Base-by-base conservation (phyloP, 1,284 basidiomycete species). In the Malassezia cuniculi region DNA sequence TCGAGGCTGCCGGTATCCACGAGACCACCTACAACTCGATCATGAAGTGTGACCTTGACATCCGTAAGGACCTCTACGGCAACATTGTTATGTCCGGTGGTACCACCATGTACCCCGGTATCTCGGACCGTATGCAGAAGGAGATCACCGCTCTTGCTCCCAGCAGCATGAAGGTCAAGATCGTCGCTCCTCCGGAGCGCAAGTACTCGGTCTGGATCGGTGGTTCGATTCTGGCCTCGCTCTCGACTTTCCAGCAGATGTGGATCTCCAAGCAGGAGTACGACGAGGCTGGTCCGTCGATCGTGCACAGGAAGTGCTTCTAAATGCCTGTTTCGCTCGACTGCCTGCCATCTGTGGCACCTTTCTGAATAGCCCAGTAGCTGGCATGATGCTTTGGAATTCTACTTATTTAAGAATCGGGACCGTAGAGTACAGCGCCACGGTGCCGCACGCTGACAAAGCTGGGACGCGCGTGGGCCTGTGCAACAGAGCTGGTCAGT, bases 81-180 rank as follows among this genome's bases (percentile, higher is more conserved):
- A 89, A 89, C 72, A 80, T 93, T 53, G 85, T 90, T 66, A 78
- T 93, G 62, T 90, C 85, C 39, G 87, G 87, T 69, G 86, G 87
- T 71, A 87, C 84, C 50, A 93, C 86, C 64, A 90, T 93, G 86
- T 90, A 86, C 80, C 82, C 85, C 52, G 87, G 87, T 75, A 87
- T 93, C 62, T 69, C 85, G 60, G 87, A 94, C 73, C 82, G 89
- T 67, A 90, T 94, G 85, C 85, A 89, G 75, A 90, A 89, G 76
- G 89, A 94, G 74, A 77, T 95, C 68, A 84, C 83, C 32, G 75
- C 81, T 20, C 76, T 94, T 47, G 76, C 84, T 40, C 87, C 89
- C 20, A 68, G 69, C 48, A 73, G 71, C 46, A 76, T 93, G 82
- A 93, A 87, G 80, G 82, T 90, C 75, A 68, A 66, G 65, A 65